These are phyloP conservation scores for Nakazawaea molendinolei DNA, from an alignment of 805 yeast genomes.

Conservation along the genomic window DNA sequence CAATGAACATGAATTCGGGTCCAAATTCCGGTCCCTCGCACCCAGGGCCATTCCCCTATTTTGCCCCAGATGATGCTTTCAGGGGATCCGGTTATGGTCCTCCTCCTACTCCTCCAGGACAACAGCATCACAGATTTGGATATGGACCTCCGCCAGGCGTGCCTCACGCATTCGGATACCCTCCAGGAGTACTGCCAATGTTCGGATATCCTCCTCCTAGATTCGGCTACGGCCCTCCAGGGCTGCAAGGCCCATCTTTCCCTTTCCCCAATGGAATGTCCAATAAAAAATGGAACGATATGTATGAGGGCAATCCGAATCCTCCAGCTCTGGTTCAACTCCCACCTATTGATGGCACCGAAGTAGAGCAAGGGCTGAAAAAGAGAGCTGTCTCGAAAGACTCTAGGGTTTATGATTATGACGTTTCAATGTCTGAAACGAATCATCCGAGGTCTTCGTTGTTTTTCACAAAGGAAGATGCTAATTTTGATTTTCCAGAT, in stretches of 20 bases:
- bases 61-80: not conserved
- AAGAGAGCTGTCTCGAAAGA: too few relatives aligned
- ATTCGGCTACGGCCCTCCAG: too few relatives aligned
- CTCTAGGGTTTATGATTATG: too few relatives aligned
- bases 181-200: too few relatives aligned
- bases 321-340: slow-evolving; percentile 15
- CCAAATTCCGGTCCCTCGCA: not conserved
- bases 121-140: slow-evolving; percentile 6
- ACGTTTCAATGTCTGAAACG: too few relatives aligned
- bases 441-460: too few relatives aligned
- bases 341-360: slow-evolving; percentile 3
- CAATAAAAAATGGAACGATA: not conserved
- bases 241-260: too few relatives aligned
- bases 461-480: too few relatives aligned
- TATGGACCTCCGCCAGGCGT: slow-evolving; percentile 11
- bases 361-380: not conserved
- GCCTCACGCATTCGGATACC: too few relatives aligned
- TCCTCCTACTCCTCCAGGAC: too few relatives aligned
- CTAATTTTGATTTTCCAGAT: slow-evolving; percentile 29
- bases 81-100: slow-evolving; percentile 3
- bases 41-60: not conserved
- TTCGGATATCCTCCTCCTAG: too few relatives aligned
- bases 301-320: slow-evolving; percentile 9
- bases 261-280: too few relatives aligned
- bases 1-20: not conserved